Evolutionary conservation across 371 early-diverging fungal species (phyloP).

Genomic region (Nematocida displodere): DNA sequence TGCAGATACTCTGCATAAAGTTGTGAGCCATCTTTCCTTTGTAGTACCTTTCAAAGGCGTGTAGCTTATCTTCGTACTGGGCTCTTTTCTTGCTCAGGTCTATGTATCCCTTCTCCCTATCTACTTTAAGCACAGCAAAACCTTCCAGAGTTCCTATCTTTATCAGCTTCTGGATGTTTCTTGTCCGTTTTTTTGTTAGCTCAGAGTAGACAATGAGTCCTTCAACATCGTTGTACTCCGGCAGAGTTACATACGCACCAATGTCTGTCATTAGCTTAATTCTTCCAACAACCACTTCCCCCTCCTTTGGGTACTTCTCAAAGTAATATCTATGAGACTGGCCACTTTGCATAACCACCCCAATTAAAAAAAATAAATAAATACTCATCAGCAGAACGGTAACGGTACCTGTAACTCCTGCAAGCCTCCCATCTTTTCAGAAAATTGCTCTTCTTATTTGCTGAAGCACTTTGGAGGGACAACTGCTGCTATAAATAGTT

Average conservation of each 20-base stretch:
- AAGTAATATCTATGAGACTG: conserved; percentile 66
- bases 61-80: conserved; percentile 81
- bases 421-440: background rate
- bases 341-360: conserved; percentile 45
- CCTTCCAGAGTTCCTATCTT: conserved; percentile 90
- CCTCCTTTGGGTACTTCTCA: conserved; percentile 85
- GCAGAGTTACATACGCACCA: conserved; percentile 85
- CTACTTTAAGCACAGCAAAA: conserved; percentile 89
- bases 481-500: no score
- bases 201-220: conserved; percentile 94
- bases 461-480: no score
- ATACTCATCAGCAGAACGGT: no score
- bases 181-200: conserved; percentile 87
- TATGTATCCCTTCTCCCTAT: conserved; percentile 97
- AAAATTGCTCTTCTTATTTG: background rate
- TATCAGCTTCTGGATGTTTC: conserved; percentile 89
- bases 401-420: background rate
- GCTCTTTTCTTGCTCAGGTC: conserved; percentile 94
- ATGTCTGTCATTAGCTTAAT: conserved; percentile 89
- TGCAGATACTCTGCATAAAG: conserved; percentile 78
- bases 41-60: conserved; percentile 85
- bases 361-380: conserved; percentile 12
- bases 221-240: conserved; percentile 78
- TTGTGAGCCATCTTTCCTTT: conserved; percentile 82
- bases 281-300: conserved; percentile 93